Conservation (phyloP, 495 filamentous ascomycete species). For the Trichoderma erinaceum region DNA sequence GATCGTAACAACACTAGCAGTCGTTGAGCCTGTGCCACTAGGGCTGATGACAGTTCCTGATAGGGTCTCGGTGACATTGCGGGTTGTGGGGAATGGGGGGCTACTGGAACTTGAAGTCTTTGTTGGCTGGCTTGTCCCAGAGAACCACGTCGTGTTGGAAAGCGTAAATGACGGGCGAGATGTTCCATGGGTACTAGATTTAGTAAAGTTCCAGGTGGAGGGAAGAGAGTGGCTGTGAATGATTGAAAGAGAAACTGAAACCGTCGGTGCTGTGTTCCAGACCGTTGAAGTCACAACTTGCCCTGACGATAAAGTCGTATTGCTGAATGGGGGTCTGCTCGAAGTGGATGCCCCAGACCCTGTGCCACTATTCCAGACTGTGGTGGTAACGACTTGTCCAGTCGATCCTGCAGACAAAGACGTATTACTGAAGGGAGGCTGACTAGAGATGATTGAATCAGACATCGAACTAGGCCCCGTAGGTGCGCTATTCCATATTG, state of each 20-base stretch:
- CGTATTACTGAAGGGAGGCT: not conserved
- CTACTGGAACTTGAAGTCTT: not conserved
- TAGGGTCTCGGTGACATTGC: not conserved
- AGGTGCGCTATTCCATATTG: too few relatives aligned
- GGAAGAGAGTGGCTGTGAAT: not conserved
- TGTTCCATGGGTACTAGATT: not conserved
- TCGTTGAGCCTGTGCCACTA: not conserved
- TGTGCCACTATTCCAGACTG: not conserved
- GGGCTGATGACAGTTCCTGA: not conserved
- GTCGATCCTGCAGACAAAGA: not conserved
- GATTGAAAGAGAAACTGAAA: not conserved
- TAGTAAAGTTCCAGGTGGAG: not conserved
- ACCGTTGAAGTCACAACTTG: not conserved
- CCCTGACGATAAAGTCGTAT: not conserved
- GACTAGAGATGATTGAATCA: not conserved
- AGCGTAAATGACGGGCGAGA: not conserved
- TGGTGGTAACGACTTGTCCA: not conserved
- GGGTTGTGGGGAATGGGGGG: slow-evolving; percentile 4
- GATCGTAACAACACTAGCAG: not conserved
- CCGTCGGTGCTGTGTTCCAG: not conserved
- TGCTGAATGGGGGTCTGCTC: not conserved
- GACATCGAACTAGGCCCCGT: too few relatives aligned
- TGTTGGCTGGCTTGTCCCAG: not conserved
- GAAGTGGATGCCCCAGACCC: too few relatives aligned
- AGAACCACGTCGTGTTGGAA: not conserved